Evolutionary conservation across 2,329 filamentous ascomycete genomes (phyloP), one percentile per base, ranked within the genome.

Genomic region (Exophiala xenobiotica): DNA sequence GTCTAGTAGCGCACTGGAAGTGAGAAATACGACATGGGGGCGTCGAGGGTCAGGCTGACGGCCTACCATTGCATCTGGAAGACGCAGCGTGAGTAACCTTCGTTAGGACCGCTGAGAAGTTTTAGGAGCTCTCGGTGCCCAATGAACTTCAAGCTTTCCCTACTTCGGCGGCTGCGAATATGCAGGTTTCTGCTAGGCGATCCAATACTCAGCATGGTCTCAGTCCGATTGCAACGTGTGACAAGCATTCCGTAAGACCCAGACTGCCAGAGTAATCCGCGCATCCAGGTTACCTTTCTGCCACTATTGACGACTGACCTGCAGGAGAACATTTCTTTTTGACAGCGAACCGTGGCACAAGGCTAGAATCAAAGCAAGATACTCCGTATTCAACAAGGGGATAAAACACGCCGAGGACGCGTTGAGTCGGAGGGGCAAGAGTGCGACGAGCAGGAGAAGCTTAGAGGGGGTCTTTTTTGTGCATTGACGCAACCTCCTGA

Each of bases 211-310:
- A 27, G n/a, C 37, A 29, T 14, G 24, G 26, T 38, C 27, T 37
- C 18, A 37, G 26, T 16, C 52, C 48, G 43, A 51, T 26, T 54
- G 47, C 35, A 51, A 51, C 47, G 52, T 54, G 47, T 51, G 47
- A 51, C 47, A 51, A 35, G 38, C 42, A 48, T 46, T 46, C 20
- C 29, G 43, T 38, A 39, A 54, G 48, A 54, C 43, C 41, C 38
- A 29, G 43, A 46, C 43, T 49, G 40, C 45, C 46, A 37, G 31
- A 19, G 23, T 31, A 51, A 48, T 55, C 52, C 52, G 52, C 46
- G 26, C 43, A 43, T 55, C 44, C 40, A 48, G 52, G 44, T 50
- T 29, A 42, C 44, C 29, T 20, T 37, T 8, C 26, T 33, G 19
- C 9, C 22, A 22, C 19, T 29, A 26, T 12, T 33, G n/a, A n/a